Base-by-base conservation (phyloP, 75 land plant genomes). In the Adiantum capillusveneris region DNA sequence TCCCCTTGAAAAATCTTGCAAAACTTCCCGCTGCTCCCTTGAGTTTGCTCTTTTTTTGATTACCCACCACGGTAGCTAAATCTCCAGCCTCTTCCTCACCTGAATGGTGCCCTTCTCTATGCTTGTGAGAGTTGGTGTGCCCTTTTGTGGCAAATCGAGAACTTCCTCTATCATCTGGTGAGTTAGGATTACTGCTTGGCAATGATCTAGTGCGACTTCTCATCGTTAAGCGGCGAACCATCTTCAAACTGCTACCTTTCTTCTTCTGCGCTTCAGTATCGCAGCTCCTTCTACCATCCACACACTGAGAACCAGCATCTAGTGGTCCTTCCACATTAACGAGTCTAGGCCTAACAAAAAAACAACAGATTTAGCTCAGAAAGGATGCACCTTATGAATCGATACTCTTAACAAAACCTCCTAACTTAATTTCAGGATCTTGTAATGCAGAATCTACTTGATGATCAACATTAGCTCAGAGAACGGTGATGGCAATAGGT, bases 11-110 rank as follows among this genome's bases (percentile, higher is more conserved):
- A 14, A 46, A 46, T 46, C 50, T 46, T 18, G 50, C 50, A 46
- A 46, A 46, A 14, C 50, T 46, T 46, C 50, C 50, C 14, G 50
- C 50, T 3, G 50, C 50, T 14, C 22, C 50, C 22, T 46, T 46
- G 22, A 46, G 6, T 46, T 46, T 46, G 17, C 22, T 46, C 50
- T 21, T 46, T 17, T 46, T 46, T 46, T 5, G 50, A 18, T 2
- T 21, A 17, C 12, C 50, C 18, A 46, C 50, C 50, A 18, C 13
- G 18, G 5, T 14, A 2, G 50, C 5, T 18, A 14, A 3, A 6
- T 46, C 50, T 46, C 6, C 18, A 6, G 17, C 5, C 14, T 2
- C 50, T 18, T 21, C 50, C 5, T 46, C 22, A 3, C 50, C 50
- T 46, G 50, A 46, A 2, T 6, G 50, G 13, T 21, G 22, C 2